A percentile compares a stretch with the other conserved stretches of the same genome.
Conservation (phyloP, 2,329 filamentous ascomycete genomes). For the Sporothrix luriei region DNA sequence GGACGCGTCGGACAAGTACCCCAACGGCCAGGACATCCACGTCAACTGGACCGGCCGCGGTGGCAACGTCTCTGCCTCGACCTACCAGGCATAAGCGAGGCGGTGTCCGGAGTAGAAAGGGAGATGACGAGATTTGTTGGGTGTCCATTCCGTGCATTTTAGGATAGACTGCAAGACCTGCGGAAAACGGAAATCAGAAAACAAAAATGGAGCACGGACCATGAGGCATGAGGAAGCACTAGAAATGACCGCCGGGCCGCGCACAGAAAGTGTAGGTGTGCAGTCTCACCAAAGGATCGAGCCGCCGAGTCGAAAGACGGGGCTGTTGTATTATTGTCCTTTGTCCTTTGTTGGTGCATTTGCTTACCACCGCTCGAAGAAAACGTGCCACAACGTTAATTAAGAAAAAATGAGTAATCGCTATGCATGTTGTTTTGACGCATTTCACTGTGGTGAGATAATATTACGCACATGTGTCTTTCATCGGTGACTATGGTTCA, state of each 20-base stretch:
- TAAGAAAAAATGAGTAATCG: conserved; percentile 9
- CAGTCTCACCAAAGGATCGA: not conserved
- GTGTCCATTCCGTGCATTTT: conserved; percentile 26
- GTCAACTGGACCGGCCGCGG: conserved; percentile 99
- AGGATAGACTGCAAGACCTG: conserved; percentile 22
- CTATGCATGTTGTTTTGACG: not conserved
- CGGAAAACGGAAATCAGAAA: conserved; percentile 9
- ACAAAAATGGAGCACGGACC: conserved; percentile 14
- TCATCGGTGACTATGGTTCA: not conserved
- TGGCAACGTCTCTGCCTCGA: conserved; percentile 94
- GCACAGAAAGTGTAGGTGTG: not conserved
- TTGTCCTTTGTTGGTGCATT: not conserved
- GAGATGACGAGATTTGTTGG: not conserved
- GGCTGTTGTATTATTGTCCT: conserved; percentile 1
- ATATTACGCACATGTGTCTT: not conserved
- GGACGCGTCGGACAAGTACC: conserved; percentile 75
- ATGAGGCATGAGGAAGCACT: no score
- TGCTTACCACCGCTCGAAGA: not conserved
- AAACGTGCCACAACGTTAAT: not conserved
- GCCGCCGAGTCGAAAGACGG: not conserved
- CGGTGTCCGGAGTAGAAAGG: not conserved
- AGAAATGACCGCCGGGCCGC: not conserved
- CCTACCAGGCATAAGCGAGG: conserved; percentile 82
- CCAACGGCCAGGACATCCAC: conserved; percentile 85
- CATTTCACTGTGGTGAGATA: no score